A percentile compares a stretch with the other conserved stretches of the same genome.
Evolutionary conservation across 495 filamentous ascomycete species (phyloP).

Genomic region (Penicillium cinerascens): DNA sequence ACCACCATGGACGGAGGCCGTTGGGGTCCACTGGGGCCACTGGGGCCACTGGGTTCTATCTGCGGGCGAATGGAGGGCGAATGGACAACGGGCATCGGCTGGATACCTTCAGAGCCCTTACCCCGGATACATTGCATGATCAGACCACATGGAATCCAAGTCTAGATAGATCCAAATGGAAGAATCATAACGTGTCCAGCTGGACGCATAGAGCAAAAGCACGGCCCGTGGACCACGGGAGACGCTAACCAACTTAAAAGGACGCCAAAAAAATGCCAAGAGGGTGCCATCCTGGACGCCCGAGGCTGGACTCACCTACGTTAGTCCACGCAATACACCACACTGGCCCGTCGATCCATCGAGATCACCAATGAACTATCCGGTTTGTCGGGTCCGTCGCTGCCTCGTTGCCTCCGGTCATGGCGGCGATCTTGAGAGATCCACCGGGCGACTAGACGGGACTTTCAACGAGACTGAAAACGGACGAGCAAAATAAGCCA

Average conservation of each 20-base stretch:
- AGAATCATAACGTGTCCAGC: not conserved
- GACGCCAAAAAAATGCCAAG: conserved; percentile 8
- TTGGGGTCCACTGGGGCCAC: no score
- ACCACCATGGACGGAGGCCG: no score
- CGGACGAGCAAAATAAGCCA: not conserved
- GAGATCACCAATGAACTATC: not conserved
- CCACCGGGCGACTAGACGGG: not conserved
- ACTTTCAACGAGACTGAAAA: not conserved
- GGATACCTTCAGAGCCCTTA: not conserved
- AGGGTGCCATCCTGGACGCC: conserved; percentile 21
- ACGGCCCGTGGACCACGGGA: conserved; percentile 19
- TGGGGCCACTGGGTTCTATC: not conserved
- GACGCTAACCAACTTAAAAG: conserved; percentile 21
- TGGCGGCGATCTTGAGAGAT: not conserved
- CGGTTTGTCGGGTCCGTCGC: not conserved
- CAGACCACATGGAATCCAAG: not conserved
- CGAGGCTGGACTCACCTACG: conserved; percentile 5
- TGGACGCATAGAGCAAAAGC: conserved; percentile 10
- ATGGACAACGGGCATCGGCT: not conserved
- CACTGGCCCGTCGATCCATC: not conserved
- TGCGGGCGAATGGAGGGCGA: not conserved
- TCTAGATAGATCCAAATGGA: not conserved
- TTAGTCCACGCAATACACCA: not conserved
- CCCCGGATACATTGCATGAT: not conserved
- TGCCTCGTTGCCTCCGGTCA: not conserved